Evolutionary conservation across 441 rosid genomes (phyloP).

Genomic region (Viola pubescens): DNA sequence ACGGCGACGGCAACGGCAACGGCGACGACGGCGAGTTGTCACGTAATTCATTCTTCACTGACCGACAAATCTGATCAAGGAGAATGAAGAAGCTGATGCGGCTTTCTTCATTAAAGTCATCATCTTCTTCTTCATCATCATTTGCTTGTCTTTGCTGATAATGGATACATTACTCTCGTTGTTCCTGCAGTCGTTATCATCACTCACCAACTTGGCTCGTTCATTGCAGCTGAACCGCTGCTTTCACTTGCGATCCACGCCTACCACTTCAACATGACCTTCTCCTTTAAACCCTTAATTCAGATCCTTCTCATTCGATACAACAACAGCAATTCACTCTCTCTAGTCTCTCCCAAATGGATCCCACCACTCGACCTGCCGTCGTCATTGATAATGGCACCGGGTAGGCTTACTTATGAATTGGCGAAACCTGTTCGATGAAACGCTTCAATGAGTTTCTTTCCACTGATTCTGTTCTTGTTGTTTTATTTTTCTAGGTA

Average conservation of each 20-base stretch:
- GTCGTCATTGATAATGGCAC: constrained; percentile 97
- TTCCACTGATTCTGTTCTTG: background rate
- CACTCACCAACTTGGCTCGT: constrained; percentile 13
- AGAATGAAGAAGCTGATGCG: constrained; percentile 21
- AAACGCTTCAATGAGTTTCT: constrained; percentile 21
- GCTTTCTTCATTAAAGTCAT: no score
- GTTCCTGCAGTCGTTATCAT: background rate
- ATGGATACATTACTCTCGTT: constrained; percentile 21
- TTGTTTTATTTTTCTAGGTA: constrained; percentile 42
- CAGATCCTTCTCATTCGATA: constrained; percentile 23
- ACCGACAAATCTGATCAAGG: background rate
- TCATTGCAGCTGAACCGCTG: constrained; percentile 32
- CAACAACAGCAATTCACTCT: constrained; percentile 6
- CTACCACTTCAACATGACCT: constrained; percentile 39
- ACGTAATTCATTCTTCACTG: background rate
- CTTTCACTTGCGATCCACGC: constrained; percentile 57
- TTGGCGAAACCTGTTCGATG: constrained; percentile 28
- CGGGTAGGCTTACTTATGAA: constrained; percentile 39
- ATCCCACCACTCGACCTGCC: constrained; percentile 86
- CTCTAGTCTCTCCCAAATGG: constrained; percentile 39
- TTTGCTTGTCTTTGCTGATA: constrained; percentile 20
- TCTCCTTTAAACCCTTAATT: constrained; percentile 32
- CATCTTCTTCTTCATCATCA: constrained; percentile 1
- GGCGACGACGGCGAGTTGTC: no score
- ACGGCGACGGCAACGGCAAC: no score